Base-by-base conservation (phyloP, 768 basidiomycete genomes). In the Naganishia antarctica region DNA sequence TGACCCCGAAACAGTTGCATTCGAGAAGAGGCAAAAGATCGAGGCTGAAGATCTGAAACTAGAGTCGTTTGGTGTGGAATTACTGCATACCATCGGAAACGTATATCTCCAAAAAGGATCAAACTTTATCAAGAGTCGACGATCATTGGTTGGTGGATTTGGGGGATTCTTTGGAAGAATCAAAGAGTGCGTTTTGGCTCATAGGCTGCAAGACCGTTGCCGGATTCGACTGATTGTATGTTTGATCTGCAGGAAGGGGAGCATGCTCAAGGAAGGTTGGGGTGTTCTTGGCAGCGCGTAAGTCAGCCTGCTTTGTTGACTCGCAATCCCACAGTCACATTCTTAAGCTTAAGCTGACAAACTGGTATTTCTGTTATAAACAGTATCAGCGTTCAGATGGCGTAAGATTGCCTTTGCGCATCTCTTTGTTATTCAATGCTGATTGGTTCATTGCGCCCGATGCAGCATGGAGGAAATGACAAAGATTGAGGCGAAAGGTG, bases 51-150 rank as follows among this genome's bases (percentile, higher is more conserved):
- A 99, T 79, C 75, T 99, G 70, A 97, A 97, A 80, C 79, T 97
- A 60, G 94, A 99, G 81, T 92, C 90, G 69, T 99, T 99, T 77
- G 96, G 96, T 50, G 86, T 98, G 25, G 94, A 97, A 87, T 83
- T 94, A 41, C 79, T 94, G 28, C 91, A 96, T 73, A 87, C 91
- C 13, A 93, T 96, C 68, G 90, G 91, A 1, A 86, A 83, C 45
- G 86, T 94, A 26, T 99, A 99, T 75, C 87, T 91, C 71, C 88
- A 87, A 82, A 99, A 98, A 78, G 88, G 90, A 5, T 85, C 89
- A 16, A 89, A 89, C 26, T 92, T 86, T 79, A 80, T 98, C 81
- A 96, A 96, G 79, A 88, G 89, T 16, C 86, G 84, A 78, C 91
- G 87, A 75, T 91, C 93, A 77, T 81, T 96, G 70, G 93, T 96